Evolutionary conservation across 805 yeast species (phyloP).

Genomic region (Isabelozyma rhagii): DNA sequence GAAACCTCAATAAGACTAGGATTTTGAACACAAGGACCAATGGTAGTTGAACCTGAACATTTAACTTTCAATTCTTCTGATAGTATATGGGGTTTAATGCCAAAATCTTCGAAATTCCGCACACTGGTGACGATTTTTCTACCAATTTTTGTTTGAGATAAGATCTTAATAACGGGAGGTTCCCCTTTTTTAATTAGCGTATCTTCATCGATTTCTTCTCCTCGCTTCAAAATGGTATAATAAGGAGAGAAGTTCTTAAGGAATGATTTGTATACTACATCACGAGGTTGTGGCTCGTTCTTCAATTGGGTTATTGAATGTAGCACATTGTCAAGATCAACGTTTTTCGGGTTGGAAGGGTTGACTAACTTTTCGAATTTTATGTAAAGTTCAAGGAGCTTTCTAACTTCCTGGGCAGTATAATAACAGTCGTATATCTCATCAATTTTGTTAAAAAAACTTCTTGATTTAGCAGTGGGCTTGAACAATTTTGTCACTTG

Average conservation of each 20-base stretch:
- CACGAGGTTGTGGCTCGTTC: slow-evolving; percentile 35
- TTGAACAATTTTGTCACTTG: slow-evolving; percentile 46
- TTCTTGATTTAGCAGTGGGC: slow-evolving; percentile 50
- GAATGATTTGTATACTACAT: slow-evolving; percentile 42
- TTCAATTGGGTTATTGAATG: slow-evolving; percentile 35
- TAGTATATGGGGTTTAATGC: slow-evolving; percentile 59
- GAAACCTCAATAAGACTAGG: slow-evolving; percentile 63
- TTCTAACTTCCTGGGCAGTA: slow-evolving; percentile 52
- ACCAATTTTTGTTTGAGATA: slow-evolving; percentile 76
- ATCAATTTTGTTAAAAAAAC: slow-evolving; percentile 44
- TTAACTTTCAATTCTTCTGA: slow-evolving; percentile 68
- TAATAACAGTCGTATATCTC: slow-evolving; percentile 41
- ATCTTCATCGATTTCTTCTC: slow-evolving; percentile 27
- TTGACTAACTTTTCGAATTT: slow-evolving; percentile 48
- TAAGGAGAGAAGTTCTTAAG: slow-evolving; percentile 47
- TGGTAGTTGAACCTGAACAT: slow-evolving; percentile 87
- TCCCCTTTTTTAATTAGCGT: slow-evolving; percentile 54
- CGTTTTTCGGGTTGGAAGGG: slow-evolving; percentile 47
- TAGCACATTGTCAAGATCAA: slow-evolving; percentile 55
- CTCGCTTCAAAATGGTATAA: slow-evolving; percentile 48
- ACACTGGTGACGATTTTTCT: slow-evolving; percentile 76
- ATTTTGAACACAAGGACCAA: slow-evolving; percentile 55
- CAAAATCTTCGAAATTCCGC: slow-evolving; percentile 63
- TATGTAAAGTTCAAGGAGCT: slow-evolving; percentile 55
- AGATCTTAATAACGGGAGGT: slow-evolving; percentile 62